Percentiles rank a stretch among this genome's conserved stretches.
phyloP scores from a whole-genome alignment of 441 rosid genomes.

The Populus trichocarpa region DNA sequence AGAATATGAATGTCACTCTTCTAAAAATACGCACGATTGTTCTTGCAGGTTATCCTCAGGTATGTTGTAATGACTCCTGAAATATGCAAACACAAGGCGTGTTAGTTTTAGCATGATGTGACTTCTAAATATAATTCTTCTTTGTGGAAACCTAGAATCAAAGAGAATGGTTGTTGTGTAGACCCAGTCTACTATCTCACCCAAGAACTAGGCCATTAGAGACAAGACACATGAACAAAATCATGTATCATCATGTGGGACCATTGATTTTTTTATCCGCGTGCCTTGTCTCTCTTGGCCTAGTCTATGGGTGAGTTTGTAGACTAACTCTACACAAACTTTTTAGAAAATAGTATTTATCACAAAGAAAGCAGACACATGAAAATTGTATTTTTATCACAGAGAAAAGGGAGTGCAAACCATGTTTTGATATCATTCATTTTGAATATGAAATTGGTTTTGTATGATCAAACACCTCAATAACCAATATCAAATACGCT shows the following conservation, averaged over 20 bases:
- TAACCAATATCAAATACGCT: background rate
- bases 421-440: background rate
- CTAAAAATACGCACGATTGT: conserved; percentile 72
- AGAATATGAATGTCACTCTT: conserved; percentile 81
- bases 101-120: background rate
- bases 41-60: conserved; percentile 96
- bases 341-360: too few relatives aligned
- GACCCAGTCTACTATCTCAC: background rate
- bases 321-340: background rate
- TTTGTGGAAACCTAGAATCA: background rate
- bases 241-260: background rate
- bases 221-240: background rate
- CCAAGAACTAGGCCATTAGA: background rate
- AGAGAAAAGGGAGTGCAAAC: background rate
- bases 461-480: background rate
- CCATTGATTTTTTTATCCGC: background rate
- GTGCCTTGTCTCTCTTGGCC: background rate
- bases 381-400: background rate
- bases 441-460: background rate
- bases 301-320: background rate
- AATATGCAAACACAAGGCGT: background rate
- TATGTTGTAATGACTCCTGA: conserved; percentile 21
- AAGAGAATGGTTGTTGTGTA: background rate
- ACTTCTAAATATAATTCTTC: background rate
- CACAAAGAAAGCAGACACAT: background rate